phyloP scores from a whole-genome alignment of 345 rosid species.

The Eucalyptus pumila region DNA sequence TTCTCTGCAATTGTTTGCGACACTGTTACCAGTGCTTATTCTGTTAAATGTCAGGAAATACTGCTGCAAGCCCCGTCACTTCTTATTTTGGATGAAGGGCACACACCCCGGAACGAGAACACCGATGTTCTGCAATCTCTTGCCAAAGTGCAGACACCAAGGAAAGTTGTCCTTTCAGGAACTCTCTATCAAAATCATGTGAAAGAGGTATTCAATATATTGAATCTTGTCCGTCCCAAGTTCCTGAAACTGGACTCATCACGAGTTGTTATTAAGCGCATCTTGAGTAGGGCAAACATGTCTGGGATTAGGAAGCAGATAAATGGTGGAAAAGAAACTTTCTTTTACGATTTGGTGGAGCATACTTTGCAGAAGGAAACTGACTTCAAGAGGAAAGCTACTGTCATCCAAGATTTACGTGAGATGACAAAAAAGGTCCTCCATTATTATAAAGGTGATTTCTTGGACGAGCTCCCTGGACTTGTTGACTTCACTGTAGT shows the following conservation, averaged over 20 bases:
- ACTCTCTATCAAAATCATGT: slow-evolving; percentile 88
- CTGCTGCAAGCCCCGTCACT: slow-evolving; percentile 60
- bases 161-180: slow-evolving; percentile 86
- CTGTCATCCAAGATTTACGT: slow-evolving; percentile 67
- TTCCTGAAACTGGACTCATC: slow-evolving; percentile 45
- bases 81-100: slow-evolving; percentile 87
- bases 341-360: slow-evolving; percentile 65
- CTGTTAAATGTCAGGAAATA: slow-evolving; percentile 44
- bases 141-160: slow-evolving; percentile 66
- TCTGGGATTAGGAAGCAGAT: slow-evolving; percentile 30
- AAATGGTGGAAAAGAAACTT: slow-evolving; percentile 22
- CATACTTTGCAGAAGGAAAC: slow-evolving; percentile 41
- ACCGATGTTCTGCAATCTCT: slow-evolving; percentile 64
- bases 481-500: slow-evolving; percentile 67
- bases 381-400: slow-evolving; percentile 39
- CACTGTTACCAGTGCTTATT: slow-evolving; percentile 5
- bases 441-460: slow-evolving; percentile 90
- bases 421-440: slow-evolving; percentile 73
- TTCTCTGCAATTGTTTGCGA: slow-evolving; percentile 68
- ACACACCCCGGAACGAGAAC: slow-evolving; percentile 74
- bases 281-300: slow-evolving; percentile 55
- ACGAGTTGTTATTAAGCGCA: slow-evolving; percentile 30
- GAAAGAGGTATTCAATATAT: slow-evolving; percentile 72
- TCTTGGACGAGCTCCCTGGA: slow-evolving; percentile 77
- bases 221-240: slow-evolving; percentile 84